Percentiles rank a stretch among this genome's conserved stretches.
Conservation (phyloP, 148 eudicot genomes). For the Linanthus parryae region DNA sequence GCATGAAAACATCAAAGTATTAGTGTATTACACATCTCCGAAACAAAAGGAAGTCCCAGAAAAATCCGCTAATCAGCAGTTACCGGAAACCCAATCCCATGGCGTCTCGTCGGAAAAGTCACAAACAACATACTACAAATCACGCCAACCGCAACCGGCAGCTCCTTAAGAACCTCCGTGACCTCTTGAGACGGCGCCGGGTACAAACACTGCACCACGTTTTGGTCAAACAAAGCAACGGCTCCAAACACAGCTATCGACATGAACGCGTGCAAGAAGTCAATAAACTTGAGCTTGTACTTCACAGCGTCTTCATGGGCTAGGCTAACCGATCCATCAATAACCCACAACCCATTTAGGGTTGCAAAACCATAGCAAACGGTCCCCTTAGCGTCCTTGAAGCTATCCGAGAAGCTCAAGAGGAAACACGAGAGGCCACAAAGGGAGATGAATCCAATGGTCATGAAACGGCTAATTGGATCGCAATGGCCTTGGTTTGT, state of each 20-base stretch:
- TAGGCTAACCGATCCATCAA: slow-evolving; percentile 35
- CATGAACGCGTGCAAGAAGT: slow-evolving; percentile 54
- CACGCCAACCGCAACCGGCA: slow-evolving; percentile 58
- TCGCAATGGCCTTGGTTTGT: slow-evolving; percentile 59
- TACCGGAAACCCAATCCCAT: slow-evolving; percentile 62
- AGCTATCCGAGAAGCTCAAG: slow-evolving; percentile 61
- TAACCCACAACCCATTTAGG: slow-evolving; percentile 46
- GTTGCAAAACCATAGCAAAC: slow-evolving; percentile 78
- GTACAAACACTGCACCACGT: slow-evolving; percentile 59
- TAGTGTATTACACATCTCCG: too few relatives aligned
- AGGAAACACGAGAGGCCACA: slow-evolving; percentile 43
- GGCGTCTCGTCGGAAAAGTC: slow-evolving; percentile 59
- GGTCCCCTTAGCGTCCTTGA: slow-evolving; percentile 54
- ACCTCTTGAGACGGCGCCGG: slow-evolving; percentile 50
- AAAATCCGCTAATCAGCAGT: too few relatives aligned
- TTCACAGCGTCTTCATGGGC: slow-evolving; percentile 24
- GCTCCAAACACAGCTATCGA: slow-evolving; percentile 39
- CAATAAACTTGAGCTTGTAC: slow-evolving; percentile 44
- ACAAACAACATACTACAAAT: slow-evolving; percentile 55
- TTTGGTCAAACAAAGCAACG: slow-evolving; percentile 51
- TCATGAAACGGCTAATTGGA: slow-evolving; percentile 16
- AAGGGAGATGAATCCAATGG: slow-evolving; percentile 29
- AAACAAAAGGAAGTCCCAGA: too few relatives aligned
- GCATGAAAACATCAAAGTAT: too few relatives aligned
- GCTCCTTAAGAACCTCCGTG: slow-evolving; percentile 22